phyloP scores from a whole-genome alignment of 768 basidiomycete genomes.

The Galerina sulciceps region DNA sequence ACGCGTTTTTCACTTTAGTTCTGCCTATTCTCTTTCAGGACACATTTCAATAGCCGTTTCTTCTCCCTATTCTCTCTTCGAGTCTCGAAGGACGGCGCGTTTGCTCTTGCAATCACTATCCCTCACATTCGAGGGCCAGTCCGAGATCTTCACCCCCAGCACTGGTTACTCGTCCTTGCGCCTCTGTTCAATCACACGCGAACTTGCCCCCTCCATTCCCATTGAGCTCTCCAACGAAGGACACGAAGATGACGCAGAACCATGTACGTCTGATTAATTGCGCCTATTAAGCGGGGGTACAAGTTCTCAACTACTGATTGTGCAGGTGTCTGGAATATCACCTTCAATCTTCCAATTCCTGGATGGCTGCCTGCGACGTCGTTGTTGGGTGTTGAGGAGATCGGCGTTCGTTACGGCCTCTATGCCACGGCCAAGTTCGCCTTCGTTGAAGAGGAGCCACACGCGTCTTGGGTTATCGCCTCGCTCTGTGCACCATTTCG shows the following conservation, averaged over 20 bases:
- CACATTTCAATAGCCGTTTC: conserved; percentile 70
- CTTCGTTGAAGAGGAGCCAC: conserved; percentile 43
- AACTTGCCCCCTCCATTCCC: conserved; percentile 57
- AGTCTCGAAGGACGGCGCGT: conserved; percentile 51
- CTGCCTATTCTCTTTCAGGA: conserved; percentile 87
- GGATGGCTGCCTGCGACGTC: conserved; percentile 85
- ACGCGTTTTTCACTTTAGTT: conserved; percentile 45
- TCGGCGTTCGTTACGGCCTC: conserved; percentile 69
- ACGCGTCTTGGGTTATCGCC: conserved; percentile 47
- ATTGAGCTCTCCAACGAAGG: conserved; percentile 70
- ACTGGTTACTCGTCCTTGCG: conserved; percentile 74
- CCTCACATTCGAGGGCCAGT: conserved; percentile 86
- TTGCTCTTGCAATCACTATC: conserved; percentile 70
- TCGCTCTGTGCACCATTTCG: conserved; percentile 62
- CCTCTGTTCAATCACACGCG: conserved; percentile 67
- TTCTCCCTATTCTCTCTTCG: conserved; percentile 60
- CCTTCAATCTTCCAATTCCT: conserved; percentile 84
- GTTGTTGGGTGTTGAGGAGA: conserved; percentile 49
- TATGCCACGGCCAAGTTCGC: conserved; percentile 68
- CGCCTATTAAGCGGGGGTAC: conserved; percentile 5
- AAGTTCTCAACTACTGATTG: background rate
- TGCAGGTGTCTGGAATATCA: conserved; percentile 67
- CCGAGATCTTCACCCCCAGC: conserved; percentile 67
- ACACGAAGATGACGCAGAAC: conserved; percentile 56
- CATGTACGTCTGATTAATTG: conserved; percentile 41